Conservation (phyloP, 495 filamentous ascomycete species). For the Aspergillus indologenus region DNA sequence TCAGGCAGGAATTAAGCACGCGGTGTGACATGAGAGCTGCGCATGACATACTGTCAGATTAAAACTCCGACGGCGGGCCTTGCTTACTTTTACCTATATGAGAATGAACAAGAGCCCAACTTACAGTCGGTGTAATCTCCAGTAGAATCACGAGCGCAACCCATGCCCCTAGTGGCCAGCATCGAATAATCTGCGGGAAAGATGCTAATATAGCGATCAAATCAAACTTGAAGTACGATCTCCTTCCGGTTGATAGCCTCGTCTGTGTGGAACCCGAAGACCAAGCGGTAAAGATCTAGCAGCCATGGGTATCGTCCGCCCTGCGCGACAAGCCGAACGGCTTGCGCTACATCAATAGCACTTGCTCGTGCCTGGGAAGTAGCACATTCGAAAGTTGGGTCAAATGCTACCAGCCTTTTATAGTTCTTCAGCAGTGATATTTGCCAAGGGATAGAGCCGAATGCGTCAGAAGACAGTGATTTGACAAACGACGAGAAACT, state of each 20-base stretch:
- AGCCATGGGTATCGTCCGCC: constrained; percentile 69
- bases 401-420: constrained; percentile 68
- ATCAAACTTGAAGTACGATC: constrained; percentile 45
- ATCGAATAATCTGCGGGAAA: too few species aligned
- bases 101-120: too few species aligned
- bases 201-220: background rate
- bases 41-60: too few species aligned
- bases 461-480: constrained; percentile 69
- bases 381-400: constrained; percentile 60
- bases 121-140: too few species aligned
- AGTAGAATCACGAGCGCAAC: too few species aligned
- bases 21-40: too few species aligned
- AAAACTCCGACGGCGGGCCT: too few species aligned
- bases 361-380: constrained; percentile 56
- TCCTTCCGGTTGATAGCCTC: constrained; percentile 60
- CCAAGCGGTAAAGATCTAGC: constrained; percentile 74
- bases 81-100: too few species aligned
- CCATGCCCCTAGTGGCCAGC: too few species aligned
- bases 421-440: constrained; percentile 68
- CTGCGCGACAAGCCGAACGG: constrained; percentile 69
- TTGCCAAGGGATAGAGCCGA: constrained; percentile 70
- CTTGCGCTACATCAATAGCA: constrained; percentile 70
- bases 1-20: too few species aligned
- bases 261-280: constrained; percentile 78
- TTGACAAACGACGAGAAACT: constrained; percentile 69